Conservation (phyloP, 345 rosid species). For the Bruguiera gymnorhiza region DNA sequence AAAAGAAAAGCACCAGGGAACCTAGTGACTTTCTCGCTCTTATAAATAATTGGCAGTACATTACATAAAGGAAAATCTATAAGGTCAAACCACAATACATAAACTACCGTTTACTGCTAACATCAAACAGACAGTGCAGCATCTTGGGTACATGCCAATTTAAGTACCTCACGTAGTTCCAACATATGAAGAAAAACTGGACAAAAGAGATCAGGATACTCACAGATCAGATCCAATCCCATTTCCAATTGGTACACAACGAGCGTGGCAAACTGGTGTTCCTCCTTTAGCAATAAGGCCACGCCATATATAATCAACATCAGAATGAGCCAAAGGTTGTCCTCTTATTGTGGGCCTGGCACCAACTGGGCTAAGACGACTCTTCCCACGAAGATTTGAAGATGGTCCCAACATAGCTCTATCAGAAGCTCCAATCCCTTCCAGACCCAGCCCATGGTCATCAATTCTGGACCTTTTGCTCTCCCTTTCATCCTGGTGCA, state of each 20-base stretch:
- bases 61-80: too few relatives aligned
- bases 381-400: slow-evolving; percentile 34
- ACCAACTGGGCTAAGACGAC: slow-evolving; percentile 45
- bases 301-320: slow-evolving; percentile 65
- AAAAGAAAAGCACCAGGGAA: neutral
- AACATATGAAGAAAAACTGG: neutral
- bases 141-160: too few relatives aligned
- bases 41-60: too few relatives aligned
- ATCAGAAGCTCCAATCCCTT: slow-evolving; percentile 43
- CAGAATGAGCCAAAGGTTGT: slow-evolving; percentile 32
- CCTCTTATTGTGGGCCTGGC: slow-evolving; percentile 31
- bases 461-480: slow-evolving; percentile 67
- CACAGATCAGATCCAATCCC: slow-evolving; percentile 56
- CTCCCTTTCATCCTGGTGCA: slow-evolving; percentile 53
- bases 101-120: too few relatives aligned
- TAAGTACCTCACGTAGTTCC: neutral
- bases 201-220: slow-evolving; percentile 28
- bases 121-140: too few relatives aligned
- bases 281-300: slow-evolving; percentile 80
- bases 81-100: too few relatives aligned
- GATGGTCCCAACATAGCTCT: slow-evolving; percentile 33
- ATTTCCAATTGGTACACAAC: slow-evolving; percentile 62
- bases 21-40: too few relatives aligned
- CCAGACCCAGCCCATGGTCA: slow-evolving; percentile 47
- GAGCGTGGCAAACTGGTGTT: slow-evolving; percentile 68